Conservation (phyloP, 176 grass and related monocot genomes). For the Bolboschoenus planiculmis region DNA sequence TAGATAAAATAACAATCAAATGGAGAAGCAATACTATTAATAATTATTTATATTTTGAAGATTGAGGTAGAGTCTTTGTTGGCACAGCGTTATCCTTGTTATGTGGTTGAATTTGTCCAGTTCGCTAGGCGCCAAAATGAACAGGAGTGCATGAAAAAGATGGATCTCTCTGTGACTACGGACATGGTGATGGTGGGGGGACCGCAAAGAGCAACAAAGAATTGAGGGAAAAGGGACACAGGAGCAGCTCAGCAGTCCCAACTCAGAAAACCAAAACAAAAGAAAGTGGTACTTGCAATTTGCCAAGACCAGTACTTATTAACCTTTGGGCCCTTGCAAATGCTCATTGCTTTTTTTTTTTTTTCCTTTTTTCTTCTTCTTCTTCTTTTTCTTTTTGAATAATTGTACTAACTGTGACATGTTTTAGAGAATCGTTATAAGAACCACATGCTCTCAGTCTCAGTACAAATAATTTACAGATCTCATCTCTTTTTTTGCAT, state of each 20-base stretch:
- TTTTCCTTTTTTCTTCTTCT: not conserved
- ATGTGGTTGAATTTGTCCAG: not conserved
- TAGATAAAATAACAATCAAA: too few relatives aligned
- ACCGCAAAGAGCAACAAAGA: not conserved
- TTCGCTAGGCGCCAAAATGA: not conserved
- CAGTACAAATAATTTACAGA: not conserved
- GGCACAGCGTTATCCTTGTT: not conserved
- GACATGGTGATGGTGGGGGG: not conserved
- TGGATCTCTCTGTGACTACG: not conserved
- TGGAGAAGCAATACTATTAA: not conserved
- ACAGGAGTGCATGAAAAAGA: conserved; percentile 10
- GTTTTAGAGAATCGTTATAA: not conserved
- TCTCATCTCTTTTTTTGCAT: not conserved
- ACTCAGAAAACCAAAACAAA: not conserved
- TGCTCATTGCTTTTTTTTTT: not conserved
- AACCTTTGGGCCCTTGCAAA: not conserved
- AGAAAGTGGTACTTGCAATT: not conserved
- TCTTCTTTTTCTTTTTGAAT: not conserved
- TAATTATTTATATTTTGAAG: not conserved
- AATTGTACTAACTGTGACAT: not conserved
- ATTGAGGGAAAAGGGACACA: not conserved
- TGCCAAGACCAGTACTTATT: not conserved
- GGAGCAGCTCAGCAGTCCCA: conserved; percentile 10
- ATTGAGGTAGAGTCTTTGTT: too few relatives aligned
- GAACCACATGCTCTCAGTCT: not conserved